These are phyloP conservation scores for Boletus speciosus DNA, from an alignment of 768 basidiomycete species.

Conservation along the genomic window DNA sequence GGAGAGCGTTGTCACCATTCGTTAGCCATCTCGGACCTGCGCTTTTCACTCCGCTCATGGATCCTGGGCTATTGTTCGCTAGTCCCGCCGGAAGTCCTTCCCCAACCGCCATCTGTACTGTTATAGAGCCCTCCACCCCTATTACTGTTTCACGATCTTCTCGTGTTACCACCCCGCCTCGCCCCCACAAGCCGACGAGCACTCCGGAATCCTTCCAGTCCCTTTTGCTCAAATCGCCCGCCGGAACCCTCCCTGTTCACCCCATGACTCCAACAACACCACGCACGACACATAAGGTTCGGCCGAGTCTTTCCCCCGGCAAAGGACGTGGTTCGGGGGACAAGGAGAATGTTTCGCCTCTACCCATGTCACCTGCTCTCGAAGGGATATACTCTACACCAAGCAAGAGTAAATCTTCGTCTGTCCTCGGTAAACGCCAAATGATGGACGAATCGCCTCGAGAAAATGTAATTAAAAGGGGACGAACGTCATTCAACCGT, in stretches of 20 bases:
- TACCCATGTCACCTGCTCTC: conserved; percentile 34
- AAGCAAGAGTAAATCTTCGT: conserved; percentile 16
- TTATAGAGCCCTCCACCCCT: conserved; percentile 30
- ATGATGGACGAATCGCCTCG: conserved; percentile 35
- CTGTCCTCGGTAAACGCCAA: conserved; percentile 45
- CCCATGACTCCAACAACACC: conserved; percentile 34
- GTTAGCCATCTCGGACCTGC: conserved; percentile 30
- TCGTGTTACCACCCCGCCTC: conserved; percentile 32
- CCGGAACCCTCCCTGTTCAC: conserved; percentile 25
- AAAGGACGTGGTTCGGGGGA: conserved; percentile 38
- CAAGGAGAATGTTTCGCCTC: conserved; percentile 63
- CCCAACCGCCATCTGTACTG: not conserved
- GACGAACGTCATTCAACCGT: conserved; percentile 28
- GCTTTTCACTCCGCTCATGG: conserved; percentile 15
- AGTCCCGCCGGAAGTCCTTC: conserved; percentile 3
- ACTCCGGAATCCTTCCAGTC: conserved; percentile 33
- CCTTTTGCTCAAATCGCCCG: conserved; percentile 25
- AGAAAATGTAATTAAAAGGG: conserved; percentile 24
- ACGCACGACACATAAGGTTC: conserved; percentile 19
- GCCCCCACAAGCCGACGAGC: conserved; percentile 34
- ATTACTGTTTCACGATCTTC: conserved; percentile 12
- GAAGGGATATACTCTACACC: conserved; percentile 46
- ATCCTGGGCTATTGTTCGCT: conserved; percentile 1
- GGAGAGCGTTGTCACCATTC: conserved; percentile 15
- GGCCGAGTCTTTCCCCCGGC: conserved; percentile 32